Base-by-base conservation (phyloP, 2,329 filamentous ascomycete genomes). In the Apiospora hydei region DNA sequence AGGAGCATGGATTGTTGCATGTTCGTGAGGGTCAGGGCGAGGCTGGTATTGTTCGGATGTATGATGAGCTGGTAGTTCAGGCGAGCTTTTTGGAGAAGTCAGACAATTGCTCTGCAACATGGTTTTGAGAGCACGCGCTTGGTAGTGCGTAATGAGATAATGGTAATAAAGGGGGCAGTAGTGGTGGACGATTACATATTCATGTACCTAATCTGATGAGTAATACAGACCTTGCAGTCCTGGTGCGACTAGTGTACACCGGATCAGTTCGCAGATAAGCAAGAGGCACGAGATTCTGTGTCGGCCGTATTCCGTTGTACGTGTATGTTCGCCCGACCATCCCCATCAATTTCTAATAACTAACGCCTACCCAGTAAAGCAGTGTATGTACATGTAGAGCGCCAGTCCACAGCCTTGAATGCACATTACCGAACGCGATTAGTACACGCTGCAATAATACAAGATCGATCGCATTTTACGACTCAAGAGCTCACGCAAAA, bases 1-100 rank as follows among this genome's bases (percentile, higher is more conserved):
- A 24, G 79, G 79, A 21, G 78, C 77, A 51, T 80, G 78, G 78
- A 77, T 81, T 14, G 34, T 64, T 38, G 34, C 57, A 64, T 64
- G 57, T n/a, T 64, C 57, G 34, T 64, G 21, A 64, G 8, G 34
- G 38, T 7, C 21, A n/a, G 57, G 57, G 34, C 10, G 21, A 64
- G 34, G 10, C 11, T n/a, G 34, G 21, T 16, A 64, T n/a, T 41
- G 34, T 41, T 64, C 34, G 30, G 24, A 57, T 57, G 24, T 57
- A 7, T 24, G 24, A 14, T 13, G 14, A 26, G 26, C 18, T 57
- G 51, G 24, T 30, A 30, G 14, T 57, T 5, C 16, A 57, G 24
- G 26, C 18, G 30, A n/a, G 30, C 18, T 64, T 64, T 38, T 64
- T 64, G 57, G 57, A 41, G 57, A 64, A n/a, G 18, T 18, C 14